Percentiles rank a stretch among this genome's conserved stretches.
These are phyloP conservation scores for Sisymbrium altissimum DNA, from an alignment of 345 rosid genomes.

Conservation along the genomic window DNA sequence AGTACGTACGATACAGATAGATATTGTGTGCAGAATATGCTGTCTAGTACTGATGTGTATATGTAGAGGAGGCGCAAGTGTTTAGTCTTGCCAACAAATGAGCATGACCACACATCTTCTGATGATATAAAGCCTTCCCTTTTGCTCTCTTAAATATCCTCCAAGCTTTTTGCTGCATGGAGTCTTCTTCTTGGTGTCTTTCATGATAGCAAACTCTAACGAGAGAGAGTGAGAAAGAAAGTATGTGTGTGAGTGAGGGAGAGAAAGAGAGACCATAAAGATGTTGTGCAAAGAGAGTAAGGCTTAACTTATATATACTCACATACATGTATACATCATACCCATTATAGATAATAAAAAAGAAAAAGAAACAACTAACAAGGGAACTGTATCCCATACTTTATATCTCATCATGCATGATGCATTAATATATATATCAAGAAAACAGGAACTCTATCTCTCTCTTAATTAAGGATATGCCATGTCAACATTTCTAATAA, in stretches of 20 bases:
- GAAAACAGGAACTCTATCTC: not conserved
- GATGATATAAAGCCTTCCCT: slow-evolving; percentile 72
- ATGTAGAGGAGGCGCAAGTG: slow-evolving; percentile 10
- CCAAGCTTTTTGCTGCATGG: slow-evolving; percentile 57
- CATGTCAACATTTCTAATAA: slow-evolving; percentile 26
- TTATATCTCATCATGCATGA: slow-evolving; percentile 21
- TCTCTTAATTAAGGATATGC: not conserved
- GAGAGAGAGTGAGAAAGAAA: slow-evolving; percentile 1
- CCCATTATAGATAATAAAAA: slow-evolving; percentile 15
- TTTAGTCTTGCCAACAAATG: slow-evolving; percentile 74
- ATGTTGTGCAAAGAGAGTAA: slow-evolving; percentile 22
- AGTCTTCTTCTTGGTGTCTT: slow-evolving; percentile 50
- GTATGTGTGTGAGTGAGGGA: not conserved
- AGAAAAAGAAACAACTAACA: slow-evolving; percentile 6
- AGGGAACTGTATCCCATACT: slow-evolving; percentile 32
- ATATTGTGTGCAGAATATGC: not conserved
- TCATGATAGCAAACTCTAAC: slow-evolving; percentile 22
- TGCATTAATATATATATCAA: slow-evolving; percentile 1
- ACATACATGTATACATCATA: slow-evolving; percentile 1
- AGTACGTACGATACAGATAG: slow-evolving; percentile 3
- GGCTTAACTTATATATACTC: slow-evolving; percentile 25
- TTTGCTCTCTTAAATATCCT: slow-evolving; percentile 65
- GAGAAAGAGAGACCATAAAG: slow-evolving; percentile 7
- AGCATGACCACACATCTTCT: slow-evolving; percentile 80
- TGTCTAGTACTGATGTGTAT: slow-evolving; percentile 1